Evolutionary conservation across 306 rosid species (phyloP), one percentile per base, ranked within the genome.

Genomic region (Medicago lupulina): DNA sequence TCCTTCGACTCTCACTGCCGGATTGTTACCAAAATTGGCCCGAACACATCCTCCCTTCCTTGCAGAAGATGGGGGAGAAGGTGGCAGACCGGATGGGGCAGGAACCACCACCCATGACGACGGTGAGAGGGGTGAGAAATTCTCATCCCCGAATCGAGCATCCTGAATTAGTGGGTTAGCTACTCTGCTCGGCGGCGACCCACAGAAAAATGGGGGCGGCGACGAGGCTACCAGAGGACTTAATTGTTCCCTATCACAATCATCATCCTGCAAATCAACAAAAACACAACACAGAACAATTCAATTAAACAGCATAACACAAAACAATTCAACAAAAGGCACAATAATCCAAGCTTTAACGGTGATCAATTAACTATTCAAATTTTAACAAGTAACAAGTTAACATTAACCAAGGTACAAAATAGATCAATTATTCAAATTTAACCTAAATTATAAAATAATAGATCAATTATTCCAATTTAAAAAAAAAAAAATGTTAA

Each of bases 111-210:
- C 69, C 74, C 92, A 85, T 0, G 89, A 79, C 14, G 85, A 71
- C 0, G 89, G 81, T 0, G 92, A 66, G 19, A 78, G 62, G 0
- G 89, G 85, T 39, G 76, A 46, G 71, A 86, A 69, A 85, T 89
- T 87, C 75, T 92, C 92, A 31, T 85, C 92, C 83, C 97, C 92
- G 46, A 95, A 95, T 83, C 97, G 84, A 67, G 89, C 97, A 62
- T 95, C 99, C 74, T 84, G 99, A 80, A 89, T 87, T 78, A 95
- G 84, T 25, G 99, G 99, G 88, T 95, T 92, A 80, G 87, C 88
- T 85, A 92, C 97, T 88, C 99, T 90, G 81, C 96, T 92, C 71
- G 99, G 99, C 78, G 99, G 99, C 39, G 99, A 90, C 88, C 97
- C 99, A 59, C 91, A 80, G 71, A 85, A 89, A 92, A 86, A 95